Conservation (phyloP, 169 alveolate genomes). For the Cyclospora cayetanensis region DNA sequence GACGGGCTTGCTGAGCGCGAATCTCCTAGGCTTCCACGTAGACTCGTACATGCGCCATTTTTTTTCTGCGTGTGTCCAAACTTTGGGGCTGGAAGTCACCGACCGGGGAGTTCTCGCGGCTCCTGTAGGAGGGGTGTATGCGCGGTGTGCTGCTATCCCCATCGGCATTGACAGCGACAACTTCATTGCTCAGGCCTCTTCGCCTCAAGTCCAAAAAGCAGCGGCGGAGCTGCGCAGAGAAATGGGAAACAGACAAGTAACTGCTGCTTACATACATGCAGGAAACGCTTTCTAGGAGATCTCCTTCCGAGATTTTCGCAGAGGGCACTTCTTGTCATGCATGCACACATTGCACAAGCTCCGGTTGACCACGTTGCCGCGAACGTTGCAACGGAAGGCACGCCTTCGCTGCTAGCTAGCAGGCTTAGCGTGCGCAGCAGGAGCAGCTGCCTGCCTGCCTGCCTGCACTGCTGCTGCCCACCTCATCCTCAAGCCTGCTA, state of each 20-base stretch:
- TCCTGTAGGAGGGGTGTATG: constrained; percentile 72
- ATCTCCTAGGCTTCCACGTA: constrained; percentile 91
- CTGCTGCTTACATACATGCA: no score
- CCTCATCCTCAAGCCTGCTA: no score
- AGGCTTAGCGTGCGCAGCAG: no score
- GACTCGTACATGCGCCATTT: constrained; percentile 88
- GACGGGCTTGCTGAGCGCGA: constrained; percentile 92
- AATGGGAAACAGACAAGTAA: neutral
- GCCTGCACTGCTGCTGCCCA: no score
- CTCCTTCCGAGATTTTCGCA: no score
- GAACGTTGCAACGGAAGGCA: no score
- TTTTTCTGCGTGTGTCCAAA: constrained; percentile 84
- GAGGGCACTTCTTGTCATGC: no score
- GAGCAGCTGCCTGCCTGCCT: no score
- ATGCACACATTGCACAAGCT: no score
- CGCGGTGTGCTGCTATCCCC: constrained; percentile 72
- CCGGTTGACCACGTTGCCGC: no score
- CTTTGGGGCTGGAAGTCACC: constrained; percentile 83
- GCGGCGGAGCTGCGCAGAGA: neutral
- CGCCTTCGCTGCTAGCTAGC: no score
- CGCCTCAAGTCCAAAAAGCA: constrained; percentile 30
- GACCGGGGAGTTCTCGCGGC: constrained; percentile 73
- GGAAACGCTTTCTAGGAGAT: no score
- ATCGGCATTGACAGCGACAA: constrained; percentile 72
- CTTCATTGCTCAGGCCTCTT: neutral